Conservation (phyloP, 108 stramenopile genomes). For the Cyclotella sp. region DNA sequence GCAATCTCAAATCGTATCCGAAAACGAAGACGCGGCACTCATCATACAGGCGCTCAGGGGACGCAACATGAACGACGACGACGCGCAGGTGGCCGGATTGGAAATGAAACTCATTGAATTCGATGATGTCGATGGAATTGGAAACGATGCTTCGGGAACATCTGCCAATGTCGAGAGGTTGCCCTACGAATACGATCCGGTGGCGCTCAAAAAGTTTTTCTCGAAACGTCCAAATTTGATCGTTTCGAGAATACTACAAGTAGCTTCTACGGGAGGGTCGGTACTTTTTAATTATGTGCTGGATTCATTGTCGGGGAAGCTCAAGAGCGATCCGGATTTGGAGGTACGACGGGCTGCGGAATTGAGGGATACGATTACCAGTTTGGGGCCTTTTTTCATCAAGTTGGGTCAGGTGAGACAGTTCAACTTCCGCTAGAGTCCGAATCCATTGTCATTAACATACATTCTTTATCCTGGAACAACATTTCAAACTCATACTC, state of each 20-base stretch:
- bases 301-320: conserved; percentile 62
- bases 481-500: background rate
- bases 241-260: conserved; percentile 71
- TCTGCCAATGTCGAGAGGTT: conserved; percentile 31
- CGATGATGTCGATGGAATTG: conserved; percentile 52
- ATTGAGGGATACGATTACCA: conserved; percentile 88
- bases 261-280: conserved; percentile 65
- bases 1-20: conserved; percentile 52
- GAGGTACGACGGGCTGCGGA: conserved; percentile 87
- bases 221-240: conserved; percentile 73
- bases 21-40: conserved; percentile 73
- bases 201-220: conserved; percentile 83
- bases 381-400: conserved; percentile 93
- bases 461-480: background rate
- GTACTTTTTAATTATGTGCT: conserved; percentile 57
- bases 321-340: conserved; percentile 73
- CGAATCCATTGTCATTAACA: background rate
- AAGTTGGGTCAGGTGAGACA: conserved; percentile 66
- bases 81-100: conserved; percentile 68
- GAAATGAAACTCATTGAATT: conserved; percentile 88
- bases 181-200: conserved; percentile 88
- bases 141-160: conserved; percentile 38
- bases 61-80: conserved; percentile 90
- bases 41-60: conserved; percentile 88
- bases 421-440: too few species aligned